phyloP scores from a whole-genome alignment of 768 basidiomycete genomes.

The Hortiboletus campestris region DNA sequence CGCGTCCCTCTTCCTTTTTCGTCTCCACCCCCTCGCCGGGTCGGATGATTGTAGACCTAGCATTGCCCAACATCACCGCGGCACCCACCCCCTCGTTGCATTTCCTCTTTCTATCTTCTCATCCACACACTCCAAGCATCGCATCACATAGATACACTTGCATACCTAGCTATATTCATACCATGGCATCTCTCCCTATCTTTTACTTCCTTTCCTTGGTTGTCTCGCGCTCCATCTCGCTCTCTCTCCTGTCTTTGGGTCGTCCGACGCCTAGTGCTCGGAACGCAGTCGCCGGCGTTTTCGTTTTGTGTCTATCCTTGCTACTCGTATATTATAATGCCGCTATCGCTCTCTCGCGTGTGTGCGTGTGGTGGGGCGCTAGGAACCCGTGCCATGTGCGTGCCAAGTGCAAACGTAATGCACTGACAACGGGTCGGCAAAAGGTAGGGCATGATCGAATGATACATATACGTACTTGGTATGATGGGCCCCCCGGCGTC shows the following conservation, averaged over 20 bases:
- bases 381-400: neutral
- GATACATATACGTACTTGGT: too few species aligned
- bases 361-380: neutral
- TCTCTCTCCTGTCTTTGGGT: conserved; percentile 16
- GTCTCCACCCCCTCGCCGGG: conserved; percentile 9
- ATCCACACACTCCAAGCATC: conserved; percentile 13
- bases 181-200: conserved; percentile 25
- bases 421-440: too few species aligned
- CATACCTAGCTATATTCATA: conserved; percentile 38
- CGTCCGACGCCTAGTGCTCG: conserved; percentile 20
- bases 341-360: neutral
- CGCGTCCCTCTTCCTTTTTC: neutral
- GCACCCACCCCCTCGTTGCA: conserved; percentile 17
- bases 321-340: conserved; percentile 26
- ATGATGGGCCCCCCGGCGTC: too few species aligned
- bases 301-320: conserved; percentile 23
- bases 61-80: conserved; percentile 12
- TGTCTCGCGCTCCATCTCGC: neutral
- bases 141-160: conserved; percentile 33
- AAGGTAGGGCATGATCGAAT: too few species aligned
- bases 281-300: conserved; percentile 5
- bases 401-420: neutral
- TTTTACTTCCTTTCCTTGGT: neutral
- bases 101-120: neutral
- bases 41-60: conserved; percentile 23